phyloP scores from a whole-genome alignment of 2,329 filamentous ascomycete genomes.

The Ramularia collo-cygni region DNA sequence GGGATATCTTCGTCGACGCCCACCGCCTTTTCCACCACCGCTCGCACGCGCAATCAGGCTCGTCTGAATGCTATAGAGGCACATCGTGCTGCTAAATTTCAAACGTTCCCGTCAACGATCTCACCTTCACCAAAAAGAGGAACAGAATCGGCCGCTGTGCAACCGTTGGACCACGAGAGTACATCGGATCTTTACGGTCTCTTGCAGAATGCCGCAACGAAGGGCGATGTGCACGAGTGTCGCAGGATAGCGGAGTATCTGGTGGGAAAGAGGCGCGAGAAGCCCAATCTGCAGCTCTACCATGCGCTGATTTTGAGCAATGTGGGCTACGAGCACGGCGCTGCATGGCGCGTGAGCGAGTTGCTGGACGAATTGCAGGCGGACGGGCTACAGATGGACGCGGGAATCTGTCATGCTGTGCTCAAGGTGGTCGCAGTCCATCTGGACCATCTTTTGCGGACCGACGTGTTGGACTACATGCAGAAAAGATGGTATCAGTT shows the following conservation, averaged over 20 bases:
- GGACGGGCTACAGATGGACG: conserved; percentile 56
- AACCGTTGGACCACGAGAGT: conserved; percentile 7
- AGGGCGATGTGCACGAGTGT: conserved; percentile 35
- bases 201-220: conserved; percentile 37
- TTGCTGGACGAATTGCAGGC: conserved; percentile 68
- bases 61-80: conserved; percentile 3
- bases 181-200: conserved; percentile 41
- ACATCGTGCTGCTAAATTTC: conserved; percentile 4
- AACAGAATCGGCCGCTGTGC: not conserved
- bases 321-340: conserved; percentile 56
- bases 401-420: conserved; percentile 62
- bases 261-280: conserved; percentile 48
- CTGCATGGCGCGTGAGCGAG: conserved; percentile 53
- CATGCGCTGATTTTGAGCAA: conserved; percentile 70
- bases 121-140: not conserved
- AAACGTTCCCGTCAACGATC: not conserved
- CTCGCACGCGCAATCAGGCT: not conserved
- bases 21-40: conserved; percentile 4
- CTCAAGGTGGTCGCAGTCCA: conserved; percentile 73
- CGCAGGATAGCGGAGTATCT: conserved; percentile 51
- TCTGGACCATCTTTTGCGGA: conserved; percentile 72
- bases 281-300: conserved; percentile 57
- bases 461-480: conserved; percentile 66
- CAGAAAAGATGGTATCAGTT: conserved; percentile 63
- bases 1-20: not conserved